These are phyloP conservation scores for Petasospora fabianii DNA, from an alignment of 1,139 yeast species.

Conservation along the genomic window DNA sequence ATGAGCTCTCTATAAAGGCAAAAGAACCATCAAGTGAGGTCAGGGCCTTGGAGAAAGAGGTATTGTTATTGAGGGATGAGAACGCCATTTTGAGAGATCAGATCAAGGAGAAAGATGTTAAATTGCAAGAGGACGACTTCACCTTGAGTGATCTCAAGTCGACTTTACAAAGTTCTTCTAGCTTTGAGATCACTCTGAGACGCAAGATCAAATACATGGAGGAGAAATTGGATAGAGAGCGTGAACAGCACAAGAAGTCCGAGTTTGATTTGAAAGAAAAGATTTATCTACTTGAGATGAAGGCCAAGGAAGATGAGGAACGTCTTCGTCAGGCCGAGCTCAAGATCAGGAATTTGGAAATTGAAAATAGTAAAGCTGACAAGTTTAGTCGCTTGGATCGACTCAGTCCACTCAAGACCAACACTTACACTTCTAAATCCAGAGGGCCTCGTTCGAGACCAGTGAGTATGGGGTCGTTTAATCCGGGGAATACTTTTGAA, in stretches of 20 bases:
- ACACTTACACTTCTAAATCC: background rate
- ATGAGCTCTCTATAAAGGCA: slow-evolving; percentile 7
- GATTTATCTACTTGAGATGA: slow-evolving; percentile 24
- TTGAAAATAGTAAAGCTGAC: background rate
- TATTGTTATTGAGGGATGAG: slow-evolving; percentile 15
- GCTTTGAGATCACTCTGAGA: slow-evolving; percentile 22
- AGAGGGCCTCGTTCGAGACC: slow-evolving; percentile 6
- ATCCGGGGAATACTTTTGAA: background rate
- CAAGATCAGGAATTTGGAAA: slow-evolving; percentile 25
- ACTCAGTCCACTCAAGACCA: slow-evolving; percentile 1
- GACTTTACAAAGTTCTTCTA: slow-evolving; percentile 16
- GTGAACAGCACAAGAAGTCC: slow-evolving; percentile 23
- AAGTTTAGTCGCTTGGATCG: background rate
- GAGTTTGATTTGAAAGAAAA: slow-evolving; percentile 26
- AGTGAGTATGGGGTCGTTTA: slow-evolving; percentile 5
- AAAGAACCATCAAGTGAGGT: slow-evolving; percentile 1
- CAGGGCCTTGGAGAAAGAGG: slow-evolving; percentile 8
- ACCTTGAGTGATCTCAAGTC: slow-evolving; percentile 14
- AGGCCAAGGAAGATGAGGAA: slow-evolving; percentile 24
- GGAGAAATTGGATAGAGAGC: slow-evolving; percentile 24
- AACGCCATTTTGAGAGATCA: slow-evolving; percentile 14
- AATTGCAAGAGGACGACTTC: slow-evolving; percentile 13
- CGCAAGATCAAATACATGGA: slow-evolving; percentile 24
- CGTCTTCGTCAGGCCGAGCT: slow-evolving; percentile 19
- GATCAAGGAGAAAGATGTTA: slow-evolving; percentile 11